phyloP scores from a whole-genome alignment of 1,139 yeast genomes.

The Yamadazyma dushanensis region DNA sequence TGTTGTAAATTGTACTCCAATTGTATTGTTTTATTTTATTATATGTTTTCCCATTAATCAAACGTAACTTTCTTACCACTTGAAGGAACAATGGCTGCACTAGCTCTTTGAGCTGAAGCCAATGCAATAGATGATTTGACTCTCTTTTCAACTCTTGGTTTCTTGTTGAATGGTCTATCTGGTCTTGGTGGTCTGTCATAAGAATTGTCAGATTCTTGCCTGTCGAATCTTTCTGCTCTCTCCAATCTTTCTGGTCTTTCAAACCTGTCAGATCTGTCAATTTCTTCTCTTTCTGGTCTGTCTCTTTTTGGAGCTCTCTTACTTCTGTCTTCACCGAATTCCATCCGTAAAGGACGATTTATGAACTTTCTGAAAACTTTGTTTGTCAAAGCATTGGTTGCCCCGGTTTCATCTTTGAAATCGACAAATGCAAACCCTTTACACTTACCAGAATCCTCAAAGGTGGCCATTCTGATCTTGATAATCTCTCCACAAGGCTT shows the following conservation, averaged over 20 bases:
- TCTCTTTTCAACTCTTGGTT: conserved; percentile 38
- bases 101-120: conserved; percentile 86
- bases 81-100: conserved; percentile 86
- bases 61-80: conserved; percentile 87
- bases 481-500: conserved; percentile 77
- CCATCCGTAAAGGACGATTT: conserved; percentile 79
- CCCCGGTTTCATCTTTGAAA: conserved; percentile 75
- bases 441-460: conserved; percentile 93
- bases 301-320: conserved; percentile 58
- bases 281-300: conserved; percentile 13
- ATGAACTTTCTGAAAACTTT: conserved; percentile 65
- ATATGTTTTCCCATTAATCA: conserved; percentile 24
- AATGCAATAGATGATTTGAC: conserved; percentile 83
- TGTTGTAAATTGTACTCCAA: background rate
- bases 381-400: conserved; percentile 80
- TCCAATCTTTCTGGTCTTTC: conserved; percentile 3
- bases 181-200: conserved; percentile 9
- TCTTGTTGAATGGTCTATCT: conserved; percentile 9
- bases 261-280: conserved; percentile 1
- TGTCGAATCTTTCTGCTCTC: conserved; percentile 1
- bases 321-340: conserved; percentile 93
- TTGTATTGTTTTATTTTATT: conserved; percentile 4
- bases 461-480: conserved; percentile 91
- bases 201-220: conserved; percentile 15
- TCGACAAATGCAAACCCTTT: conserved; percentile 96